Conservation (phyloP, 2,329 filamentous ascomycete genomes). For the Ceratocystis papillata region DNA sequence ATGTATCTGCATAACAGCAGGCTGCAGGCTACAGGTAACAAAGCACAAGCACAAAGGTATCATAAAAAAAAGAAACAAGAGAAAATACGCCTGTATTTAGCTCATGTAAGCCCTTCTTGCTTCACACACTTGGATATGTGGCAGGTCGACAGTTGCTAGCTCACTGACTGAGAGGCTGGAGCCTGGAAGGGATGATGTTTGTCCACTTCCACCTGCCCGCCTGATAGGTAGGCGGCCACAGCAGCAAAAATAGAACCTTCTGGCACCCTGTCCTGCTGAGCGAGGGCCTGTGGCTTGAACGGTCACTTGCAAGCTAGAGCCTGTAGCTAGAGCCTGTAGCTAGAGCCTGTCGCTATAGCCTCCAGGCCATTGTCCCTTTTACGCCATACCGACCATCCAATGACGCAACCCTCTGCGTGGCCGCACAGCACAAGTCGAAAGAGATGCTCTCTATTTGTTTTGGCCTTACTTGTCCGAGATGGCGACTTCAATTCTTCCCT, state of each 20-base stretch:
- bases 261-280: background rate
- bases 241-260: background rate
- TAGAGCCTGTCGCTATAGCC: no score
- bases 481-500: background rate
- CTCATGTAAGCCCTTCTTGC: no score
- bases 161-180: background rate
- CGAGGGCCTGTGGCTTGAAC: no score
- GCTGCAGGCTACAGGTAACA: background rate
- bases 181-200: background rate
- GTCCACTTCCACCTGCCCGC: background rate
- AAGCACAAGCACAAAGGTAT: background rate
- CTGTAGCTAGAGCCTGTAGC: no score
- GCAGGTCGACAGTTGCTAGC: no score
- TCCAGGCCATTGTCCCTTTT: background rate
- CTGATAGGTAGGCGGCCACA: background rate
- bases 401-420: conserved; percentile 1
- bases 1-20: conserved; percentile 1
- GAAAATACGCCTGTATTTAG: no score
- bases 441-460: background rate
- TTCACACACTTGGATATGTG: no score
- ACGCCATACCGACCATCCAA: background rate
- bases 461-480: background rate
- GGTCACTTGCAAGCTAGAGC: no score
- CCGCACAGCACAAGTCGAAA: background rate
- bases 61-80: background rate